Evolutionary conservation across 345 rosid species (phyloP).

Genomic region (Corchorus capsularis): DNA sequence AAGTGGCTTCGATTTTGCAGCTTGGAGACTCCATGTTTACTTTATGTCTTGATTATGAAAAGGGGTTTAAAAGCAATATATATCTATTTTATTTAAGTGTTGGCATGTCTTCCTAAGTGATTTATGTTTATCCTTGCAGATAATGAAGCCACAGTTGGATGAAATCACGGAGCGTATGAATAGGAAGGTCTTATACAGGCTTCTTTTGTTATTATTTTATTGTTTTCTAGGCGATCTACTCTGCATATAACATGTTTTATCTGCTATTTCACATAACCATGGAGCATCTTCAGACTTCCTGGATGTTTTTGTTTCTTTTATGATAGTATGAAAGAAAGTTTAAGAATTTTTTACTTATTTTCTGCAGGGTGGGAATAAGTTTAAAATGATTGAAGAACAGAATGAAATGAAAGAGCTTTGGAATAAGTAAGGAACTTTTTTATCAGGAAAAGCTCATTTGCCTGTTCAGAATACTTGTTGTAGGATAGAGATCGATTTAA

Average conservation of each 20-base stretch:
- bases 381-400: constrained; percentile 56
- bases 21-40: not conserved
- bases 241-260: not conserved
- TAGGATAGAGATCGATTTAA: not conserved
- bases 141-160: constrained; percentile 66
- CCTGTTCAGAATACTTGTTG: not conserved
- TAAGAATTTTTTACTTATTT: constrained; percentile 9
- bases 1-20: not conserved
- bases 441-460: not conserved
- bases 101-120: constrained; percentile 16
- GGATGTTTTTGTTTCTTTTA: constrained; percentile 6
- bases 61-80: not conserved
- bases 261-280: not conserved
- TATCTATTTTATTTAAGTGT: not conserved
- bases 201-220: constrained; percentile 10
- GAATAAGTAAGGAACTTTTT: constrained; percentile 61
- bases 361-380: constrained; percentile 54
- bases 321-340: not conserved
- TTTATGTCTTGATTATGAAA: not conserved
- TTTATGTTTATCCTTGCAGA: constrained; percentile 51
- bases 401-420: constrained; percentile 65
- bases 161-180: constrained; percentile 58
- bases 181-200: constrained; percentile 43
- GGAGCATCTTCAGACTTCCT: constrained; percentile 4
- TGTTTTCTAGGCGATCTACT: not conserved